phyloP scores from a whole-genome alignment of 352 stramenopile genomes.

The Phytopythium boreale region DNA sequence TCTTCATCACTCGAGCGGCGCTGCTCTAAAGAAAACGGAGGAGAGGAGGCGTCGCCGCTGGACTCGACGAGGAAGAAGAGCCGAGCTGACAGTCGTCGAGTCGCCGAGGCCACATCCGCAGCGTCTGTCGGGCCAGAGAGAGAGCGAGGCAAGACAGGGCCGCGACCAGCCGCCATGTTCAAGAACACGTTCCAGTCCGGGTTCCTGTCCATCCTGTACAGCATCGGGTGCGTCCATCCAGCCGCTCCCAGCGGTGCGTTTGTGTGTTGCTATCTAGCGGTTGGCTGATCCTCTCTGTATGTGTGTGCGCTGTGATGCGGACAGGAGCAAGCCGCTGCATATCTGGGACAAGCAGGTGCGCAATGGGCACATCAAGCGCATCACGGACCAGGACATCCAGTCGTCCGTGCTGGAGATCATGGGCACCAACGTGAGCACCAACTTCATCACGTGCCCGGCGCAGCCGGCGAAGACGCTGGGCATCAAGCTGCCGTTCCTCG shows the following conservation, averaged over 20 bases:
- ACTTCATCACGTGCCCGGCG: slow-evolving; percentile 96
- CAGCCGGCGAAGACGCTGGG: slow-evolving; percentile 94
- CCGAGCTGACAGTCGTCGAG: background rate
- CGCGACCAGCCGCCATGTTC: slow-evolving; percentile 80
- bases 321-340: slow-evolving; percentile 95
- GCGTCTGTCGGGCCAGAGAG: background rate
- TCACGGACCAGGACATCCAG: slow-evolving; percentile 98
- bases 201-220: slow-evolving; percentile 98
- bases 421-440: slow-evolving; percentile 98
- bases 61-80: too few species aligned
- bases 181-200: slow-evolving; percentile 98
- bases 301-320: background rate
- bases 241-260: too few species aligned
- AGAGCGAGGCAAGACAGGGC: background rate
- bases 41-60: background rate
- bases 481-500: slow-evolving; percentile 97
- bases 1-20: background rate
- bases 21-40: background rate
- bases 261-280: too few species aligned
- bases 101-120: background rate
- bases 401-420: slow-evolving; percentile 98
- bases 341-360: slow-evolving; percentile 98
- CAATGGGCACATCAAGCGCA: slow-evolving; percentile 99
- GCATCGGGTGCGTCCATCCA: slow-evolving; percentile 87
- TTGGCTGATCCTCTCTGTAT: too few species aligned